phyloP scores from a whole-genome alignment of 495 filamentous ascomycete genomes.

The Hypoxylon perforatum region DNA sequence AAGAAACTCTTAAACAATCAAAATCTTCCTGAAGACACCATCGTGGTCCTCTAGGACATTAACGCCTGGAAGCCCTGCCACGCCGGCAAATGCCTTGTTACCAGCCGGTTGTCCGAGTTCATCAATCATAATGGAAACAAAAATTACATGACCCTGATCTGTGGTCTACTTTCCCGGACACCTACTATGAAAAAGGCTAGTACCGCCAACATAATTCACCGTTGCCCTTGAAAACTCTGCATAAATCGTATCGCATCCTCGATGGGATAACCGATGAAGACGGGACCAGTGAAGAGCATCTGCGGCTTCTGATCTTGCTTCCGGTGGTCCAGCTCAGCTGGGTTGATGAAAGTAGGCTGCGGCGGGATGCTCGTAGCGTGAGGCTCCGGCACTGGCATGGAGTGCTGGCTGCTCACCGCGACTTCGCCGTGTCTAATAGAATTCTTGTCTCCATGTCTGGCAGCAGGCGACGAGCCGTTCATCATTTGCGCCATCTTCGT shows the following conservation, averaged over 20 bases:
- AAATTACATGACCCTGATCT: not conserved
- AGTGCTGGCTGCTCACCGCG: slow-evolving; percentile 34
- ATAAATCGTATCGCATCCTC: slow-evolving; percentile 80
- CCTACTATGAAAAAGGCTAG: too few species aligned
- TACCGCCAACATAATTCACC: slow-evolving; percentile 3
- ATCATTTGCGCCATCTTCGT: slow-evolving; percentile 49
- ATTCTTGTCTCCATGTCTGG: slow-evolving; percentile 40
- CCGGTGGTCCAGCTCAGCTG: slow-evolving; percentile 38
- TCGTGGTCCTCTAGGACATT: too few species aligned
- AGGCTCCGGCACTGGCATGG: slow-evolving; percentile 34
- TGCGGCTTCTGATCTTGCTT: slow-evolving; percentile 57
- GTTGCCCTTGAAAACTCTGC: slow-evolving; percentile 62
- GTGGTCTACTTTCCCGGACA: too few species aligned
- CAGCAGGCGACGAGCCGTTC: slow-evolving; percentile 31
- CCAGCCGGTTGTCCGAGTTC: not conserved
- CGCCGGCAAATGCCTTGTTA: not conserved
- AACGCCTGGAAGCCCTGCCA: too few species aligned
- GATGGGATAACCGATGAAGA: slow-evolving; percentile 87
- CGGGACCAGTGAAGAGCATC: slow-evolving; percentile 85
- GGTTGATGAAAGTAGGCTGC: slow-evolving; percentile 56
- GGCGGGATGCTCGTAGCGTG: slow-evolving; percentile 12
- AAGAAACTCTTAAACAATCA: not conserved
- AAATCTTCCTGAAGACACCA: too few species aligned
- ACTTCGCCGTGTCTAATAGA: slow-evolving; percentile 24
- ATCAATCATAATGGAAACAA: slow-evolving; percentile 11